Percentiles rank a stretch among this genome's conserved stretches.
Evolutionary conservation across 805 yeast genomes (phyloP).

Genomic region (Suhomyces prunicola): DNA sequence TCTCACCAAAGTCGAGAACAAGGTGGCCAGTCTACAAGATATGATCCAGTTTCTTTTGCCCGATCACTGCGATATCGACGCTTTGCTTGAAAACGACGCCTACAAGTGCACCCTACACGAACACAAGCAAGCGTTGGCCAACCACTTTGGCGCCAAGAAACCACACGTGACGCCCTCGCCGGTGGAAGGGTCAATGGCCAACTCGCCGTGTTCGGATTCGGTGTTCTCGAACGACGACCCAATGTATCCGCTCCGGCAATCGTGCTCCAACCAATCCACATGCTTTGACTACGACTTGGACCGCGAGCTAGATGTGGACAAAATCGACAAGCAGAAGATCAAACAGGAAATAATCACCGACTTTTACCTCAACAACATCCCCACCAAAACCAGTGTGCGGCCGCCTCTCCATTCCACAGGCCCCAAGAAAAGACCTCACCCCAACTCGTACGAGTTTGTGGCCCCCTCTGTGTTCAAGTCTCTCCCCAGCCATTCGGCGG

Average conservation of each 20-base stretch:
- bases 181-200: constrained; percentile 12
- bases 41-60: constrained; percentile 34
- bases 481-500: constrained; percentile 2
- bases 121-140: neutral
- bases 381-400: constrained; percentile 19
- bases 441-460: constrained; percentile 11
- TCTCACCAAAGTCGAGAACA: constrained; percentile 68
- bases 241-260: constrained; percentile 10
- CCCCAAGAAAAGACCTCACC: neutral
- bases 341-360: constrained; percentile 42
- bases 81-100: constrained; percentile 14
- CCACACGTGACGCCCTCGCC: neutral
- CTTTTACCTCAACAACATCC: constrained; percentile 36
- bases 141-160: neutral
- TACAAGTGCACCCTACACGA: constrained; percentile 9
- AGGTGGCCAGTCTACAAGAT: constrained; percentile 27
- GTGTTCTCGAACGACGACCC: constrained; percentile 22
- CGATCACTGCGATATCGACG: constrained; percentile 16
- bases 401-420: constrained; percentile 1
- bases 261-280: constrained; percentile 12
- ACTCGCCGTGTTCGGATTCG: constrained; percentile 24
- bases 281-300: constrained; percentile 4
- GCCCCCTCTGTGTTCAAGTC: constrained; percentile 12
- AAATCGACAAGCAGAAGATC: constrained; percentile 20
- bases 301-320: constrained; percentile 1